These are phyloP conservation scores for Fusarium sp. DNA, from an alignment of 2,329 filamentous ascomycete species.

Conservation along the genomic window DNA sequence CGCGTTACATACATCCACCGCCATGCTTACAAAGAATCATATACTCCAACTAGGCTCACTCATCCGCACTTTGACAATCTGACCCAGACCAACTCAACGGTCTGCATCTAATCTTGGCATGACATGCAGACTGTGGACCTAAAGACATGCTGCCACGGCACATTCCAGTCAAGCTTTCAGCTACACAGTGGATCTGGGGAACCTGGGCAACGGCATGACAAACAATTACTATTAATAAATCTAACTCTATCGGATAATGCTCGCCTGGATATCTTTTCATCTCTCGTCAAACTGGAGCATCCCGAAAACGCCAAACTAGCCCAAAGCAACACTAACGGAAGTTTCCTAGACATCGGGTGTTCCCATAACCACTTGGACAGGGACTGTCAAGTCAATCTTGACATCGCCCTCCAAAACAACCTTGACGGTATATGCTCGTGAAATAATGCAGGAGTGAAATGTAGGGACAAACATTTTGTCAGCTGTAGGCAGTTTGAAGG, in stretches of 20 bases:
- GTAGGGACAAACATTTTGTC: conserved; percentile 36
- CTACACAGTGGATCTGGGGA: neutral
- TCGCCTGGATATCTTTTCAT: conserved; percentile 31
- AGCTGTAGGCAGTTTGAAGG: conserved; percentile 7
- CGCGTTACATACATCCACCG: neutral
- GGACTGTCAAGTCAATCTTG: conserved; percentile 31
- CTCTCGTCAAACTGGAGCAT: conserved; percentile 12
- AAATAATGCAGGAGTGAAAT: conserved; percentile 25
- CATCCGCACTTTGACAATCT: neutral
- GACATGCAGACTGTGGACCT: neutral
- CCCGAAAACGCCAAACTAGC: neutral
- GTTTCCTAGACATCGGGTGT: conserved; percentile 4
- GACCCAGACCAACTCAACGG: neutral
- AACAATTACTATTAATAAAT: conserved; percentile 29
- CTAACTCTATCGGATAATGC: conserved; percentile 12
- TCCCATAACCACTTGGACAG: conserved; percentile 31
- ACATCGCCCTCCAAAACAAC: conserved; percentile 25
- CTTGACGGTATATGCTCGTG: conserved; percentile 26
- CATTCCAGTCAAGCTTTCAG: neutral
- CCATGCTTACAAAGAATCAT: neutral
- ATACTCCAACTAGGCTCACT: no score
- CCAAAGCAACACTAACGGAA: neutral
- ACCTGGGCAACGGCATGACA: neutral
- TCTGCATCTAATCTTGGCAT: neutral
- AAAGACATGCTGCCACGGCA: no score